These are phyloP conservation scores for Apostasia ramifera DNA, from an alignment of 106 monocot genomes.

Conservation along the genomic window DNA sequence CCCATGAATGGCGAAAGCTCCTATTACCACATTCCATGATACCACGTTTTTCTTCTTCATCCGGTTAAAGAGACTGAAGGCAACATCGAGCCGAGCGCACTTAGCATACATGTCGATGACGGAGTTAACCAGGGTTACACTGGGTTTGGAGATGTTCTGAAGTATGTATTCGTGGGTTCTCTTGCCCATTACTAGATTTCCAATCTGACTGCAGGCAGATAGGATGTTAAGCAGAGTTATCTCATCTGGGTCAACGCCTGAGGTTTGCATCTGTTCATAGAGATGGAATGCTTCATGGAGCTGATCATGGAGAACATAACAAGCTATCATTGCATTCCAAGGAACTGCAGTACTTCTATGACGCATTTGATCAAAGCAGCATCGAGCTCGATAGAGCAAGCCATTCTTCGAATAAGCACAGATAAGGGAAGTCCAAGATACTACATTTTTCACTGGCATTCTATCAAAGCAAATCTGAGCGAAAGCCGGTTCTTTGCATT, in stretches of 20 bases:
- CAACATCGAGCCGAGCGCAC: slow-evolving; percentile 34
- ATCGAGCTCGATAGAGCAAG: slow-evolving; percentile 29
- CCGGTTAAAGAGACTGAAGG: slow-evolving; percentile 30
- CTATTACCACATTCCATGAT: slow-evolving; percentile 72
- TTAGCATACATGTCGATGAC: slow-evolving; percentile 68
- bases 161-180: slow-evolving; percentile 26
- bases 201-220: slow-evolving; percentile 45
- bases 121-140: slow-evolving; percentile 26
- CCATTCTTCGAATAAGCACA: slow-evolving; percentile 44
- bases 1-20: slow-evolving; percentile 56
- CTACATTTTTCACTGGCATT: slow-evolving; percentile 38
- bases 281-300: slow-evolving; percentile 34
- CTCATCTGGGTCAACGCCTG: slow-evolving; percentile 38
- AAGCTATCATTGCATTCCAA: slow-evolving; percentile 70
- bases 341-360: slow-evolving; percentile 36
- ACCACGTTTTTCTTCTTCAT: slow-evolving; percentile 32
- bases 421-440: slow-evolving; percentile 63
- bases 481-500: slow-evolving; percentile 34
- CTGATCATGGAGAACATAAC: slow-evolving; percentile 29
- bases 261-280: slow-evolving; percentile 32
- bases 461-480: slow-evolving; percentile 37
- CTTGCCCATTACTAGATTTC: slow-evolving; percentile 43
- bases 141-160: slow-evolving; percentile 18
- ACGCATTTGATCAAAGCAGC: slow-evolving; percentile 42
- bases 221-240: slow-evolving; percentile 34